These are phyloP conservation scores for Spinellus fusiger DNA, from an alignment of 192 early-diverging fungal species.

Conservation along the genomic window DNA sequence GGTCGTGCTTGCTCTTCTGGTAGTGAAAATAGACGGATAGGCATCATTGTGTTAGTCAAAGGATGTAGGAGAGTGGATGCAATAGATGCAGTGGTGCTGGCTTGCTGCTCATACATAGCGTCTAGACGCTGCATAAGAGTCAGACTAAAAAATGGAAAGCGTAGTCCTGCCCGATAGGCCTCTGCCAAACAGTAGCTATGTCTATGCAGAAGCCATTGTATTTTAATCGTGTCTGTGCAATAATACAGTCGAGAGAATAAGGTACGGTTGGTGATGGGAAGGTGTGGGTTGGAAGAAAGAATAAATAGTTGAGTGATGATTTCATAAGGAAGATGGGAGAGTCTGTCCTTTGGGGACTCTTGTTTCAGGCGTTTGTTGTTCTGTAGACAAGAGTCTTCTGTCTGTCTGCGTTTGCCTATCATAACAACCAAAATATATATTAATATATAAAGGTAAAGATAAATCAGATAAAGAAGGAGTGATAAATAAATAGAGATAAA, in stretches of 20 bases:
- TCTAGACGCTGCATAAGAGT: conserved; percentile 11
- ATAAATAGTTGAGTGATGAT: conserved; percentile 29
- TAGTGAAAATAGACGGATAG: conserved; percentile 23
- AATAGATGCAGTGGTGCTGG: not conserved
- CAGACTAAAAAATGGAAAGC: conserved; percentile 24
- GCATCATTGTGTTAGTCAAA: conserved; percentile 19
- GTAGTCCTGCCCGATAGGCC: conserved; percentile 4
- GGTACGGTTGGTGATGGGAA: conserved; percentile 13
- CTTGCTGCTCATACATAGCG: not conserved
- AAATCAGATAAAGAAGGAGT: too few species aligned
- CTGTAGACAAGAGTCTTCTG: too few species aligned
- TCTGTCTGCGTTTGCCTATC: too few species aligned
- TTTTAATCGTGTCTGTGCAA: conserved; percentile 11
- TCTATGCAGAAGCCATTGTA: conserved; percentile 14
- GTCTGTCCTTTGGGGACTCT: too few species aligned
- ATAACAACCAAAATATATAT: too few species aligned
- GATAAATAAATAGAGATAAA: too few species aligned
- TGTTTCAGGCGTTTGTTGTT: too few species aligned
- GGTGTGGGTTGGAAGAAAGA: conserved; percentile 15
- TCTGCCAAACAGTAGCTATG: not conserved
- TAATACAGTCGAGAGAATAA: conserved; percentile 8
- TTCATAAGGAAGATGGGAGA: conserved; percentile 27
- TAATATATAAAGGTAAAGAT: too few species aligned
- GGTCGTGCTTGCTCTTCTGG: not conserved
- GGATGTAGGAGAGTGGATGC: too few species aligned